Base-by-base conservation (phyloP, 2,329 filamentous ascomycete genomes). In the Sporothrix dimorphospora region DNA sequence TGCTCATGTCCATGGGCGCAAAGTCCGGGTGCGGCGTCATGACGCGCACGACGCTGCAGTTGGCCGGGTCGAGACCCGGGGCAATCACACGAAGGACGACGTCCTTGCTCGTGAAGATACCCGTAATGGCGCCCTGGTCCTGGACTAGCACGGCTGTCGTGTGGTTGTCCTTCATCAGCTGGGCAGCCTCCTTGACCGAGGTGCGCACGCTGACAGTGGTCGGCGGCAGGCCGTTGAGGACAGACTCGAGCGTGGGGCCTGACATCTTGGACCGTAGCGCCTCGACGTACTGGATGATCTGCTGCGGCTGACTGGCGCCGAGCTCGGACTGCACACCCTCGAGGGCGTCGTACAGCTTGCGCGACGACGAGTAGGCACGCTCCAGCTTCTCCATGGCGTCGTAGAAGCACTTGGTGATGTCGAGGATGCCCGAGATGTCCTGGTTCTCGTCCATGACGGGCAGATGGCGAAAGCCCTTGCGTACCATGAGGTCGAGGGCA, bases 371-470 rank as follows among this genome's bases (percentile, higher is more conserved):
- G 81, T 99, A 99, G 68, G 96, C 96, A 69, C 96, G 92, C 85
- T 99, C 96, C 73, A 99, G 85, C 86, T 99, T 99, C 86, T 99
- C 96, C 96, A 99, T 99, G 57, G 96, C 96, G 83, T 99, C 96
- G 83, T 99, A 99, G 83, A 99, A 99, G 83, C 96, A 99, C 83
- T 98, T 99, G 72, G 96, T 99, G 78, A 99, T 99, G 82, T 99
- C 96, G 71, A 99, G 85, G 76, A 99, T 94, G 85, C 96, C 96
- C 8, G 94, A 97, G 75, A 99, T 99, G 79, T 99, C 95, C 83
- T 99, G 96, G 82, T 99, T 98, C 85, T 99, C 96, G 82, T 99
- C 96, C 96, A 99, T 99, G 76, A 99, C 96, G 3, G 96, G 96
- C 79, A 99, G 83, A 85, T 99, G 96, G 77, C 96, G 90, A 86